Evolutionary conservation across 2,329 filamentous ascomycete genomes (phyloP).

Genomic region (Endothia cerciana): DNA sequence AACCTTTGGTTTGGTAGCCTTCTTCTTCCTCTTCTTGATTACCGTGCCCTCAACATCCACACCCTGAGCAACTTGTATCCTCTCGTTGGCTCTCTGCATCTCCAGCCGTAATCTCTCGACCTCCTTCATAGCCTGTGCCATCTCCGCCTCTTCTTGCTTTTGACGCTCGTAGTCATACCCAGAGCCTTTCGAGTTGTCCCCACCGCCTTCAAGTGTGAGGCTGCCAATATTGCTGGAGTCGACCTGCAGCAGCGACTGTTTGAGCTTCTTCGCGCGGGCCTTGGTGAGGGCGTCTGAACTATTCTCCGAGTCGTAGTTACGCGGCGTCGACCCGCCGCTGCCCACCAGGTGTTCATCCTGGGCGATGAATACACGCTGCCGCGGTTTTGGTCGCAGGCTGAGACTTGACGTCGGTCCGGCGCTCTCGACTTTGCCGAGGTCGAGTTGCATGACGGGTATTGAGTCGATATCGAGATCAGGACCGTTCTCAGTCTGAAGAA

Average conservation of each 20-base stretch:
- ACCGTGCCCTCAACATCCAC: constrained; percentile 67
- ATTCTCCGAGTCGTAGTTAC: constrained; percentile 59
- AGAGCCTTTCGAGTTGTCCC: constrained; percentile 43
- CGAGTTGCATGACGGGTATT: constrained; percentile 93
- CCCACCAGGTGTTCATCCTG: constrained; percentile 72
- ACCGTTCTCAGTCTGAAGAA: constrained; percentile 72
- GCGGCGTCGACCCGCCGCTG: constrained; percentile 52
- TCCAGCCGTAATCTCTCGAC: constrained; percentile 85
- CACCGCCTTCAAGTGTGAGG: constrained; percentile 62
- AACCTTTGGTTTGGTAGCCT: constrained; percentile 52
- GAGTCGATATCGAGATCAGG: constrained; percentile 87
- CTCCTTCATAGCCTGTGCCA: constrained; percentile 85
- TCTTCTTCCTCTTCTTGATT: constrained; percentile 71
- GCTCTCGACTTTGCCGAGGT: constrained; percentile 61
- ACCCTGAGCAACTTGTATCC: constrained; percentile 72
- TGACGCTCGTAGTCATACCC: constrained; percentile 65
- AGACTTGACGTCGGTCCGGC: constrained; percentile 33
- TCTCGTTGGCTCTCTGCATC: constrained; percentile 83
- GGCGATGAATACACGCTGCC: constrained; percentile 68
- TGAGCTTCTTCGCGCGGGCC: constrained; percentile 53
- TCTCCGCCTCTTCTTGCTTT: constrained; percentile 81
- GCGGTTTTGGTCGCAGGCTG: constrained; percentile 44
- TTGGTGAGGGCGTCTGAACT: constrained; percentile 54
- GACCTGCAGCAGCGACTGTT: constrained; percentile 74
- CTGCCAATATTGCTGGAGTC: constrained; percentile 81